These are phyloP conservation scores for Aschersonia sp. DNA, from an alignment of 2,329 filamentous ascomycete species.

Conservation along the genomic window DNA sequence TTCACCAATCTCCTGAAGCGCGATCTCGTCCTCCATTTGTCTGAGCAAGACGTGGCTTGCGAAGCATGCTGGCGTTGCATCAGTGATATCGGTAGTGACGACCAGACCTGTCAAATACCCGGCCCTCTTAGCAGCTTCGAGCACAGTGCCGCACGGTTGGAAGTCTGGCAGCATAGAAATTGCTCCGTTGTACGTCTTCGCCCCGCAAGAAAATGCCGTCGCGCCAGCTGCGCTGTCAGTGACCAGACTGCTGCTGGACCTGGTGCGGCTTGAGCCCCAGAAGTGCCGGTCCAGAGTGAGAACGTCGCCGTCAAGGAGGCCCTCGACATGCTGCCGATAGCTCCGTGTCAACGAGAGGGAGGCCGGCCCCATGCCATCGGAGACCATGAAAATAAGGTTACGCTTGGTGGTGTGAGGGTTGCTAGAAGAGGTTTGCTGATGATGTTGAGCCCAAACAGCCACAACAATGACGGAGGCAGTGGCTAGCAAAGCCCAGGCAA, in stretches of 20 bases:
- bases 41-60: constrained; percentile 73
- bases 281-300: constrained; percentile 76
- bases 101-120: constrained; percentile 90
- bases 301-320: constrained; percentile 58
- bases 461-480: constrained; percentile 3
- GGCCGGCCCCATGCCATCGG: constrained; percentile 94
- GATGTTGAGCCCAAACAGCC: constrained; percentile 56
- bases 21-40: constrained; percentile 76
- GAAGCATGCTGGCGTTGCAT: constrained; percentile 93
- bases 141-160: constrained; percentile 74
- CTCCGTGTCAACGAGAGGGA: constrained; percentile 75
- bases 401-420: constrained; percentile 48
- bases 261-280: constrained; percentile 78
- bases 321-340: constrained; percentile 65
- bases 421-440: constrained; percentile 30
- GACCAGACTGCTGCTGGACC: constrained; percentile 70
- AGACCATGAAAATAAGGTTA: constrained; percentile 98
- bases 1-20: constrained; percentile 79
- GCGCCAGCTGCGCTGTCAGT: constrained; percentile 96
- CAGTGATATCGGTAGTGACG: constrained; percentile 87
- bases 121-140: constrained; percentile 84
- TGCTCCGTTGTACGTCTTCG: constrained; percentile 93
- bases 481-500: constrained; percentile 3
- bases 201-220: constrained; percentile 84
- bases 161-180: constrained; percentile 80